phyloP scores from a whole-genome alignment of 768 basidiomycete species.

The Xerocomus potaroensis region DNA sequence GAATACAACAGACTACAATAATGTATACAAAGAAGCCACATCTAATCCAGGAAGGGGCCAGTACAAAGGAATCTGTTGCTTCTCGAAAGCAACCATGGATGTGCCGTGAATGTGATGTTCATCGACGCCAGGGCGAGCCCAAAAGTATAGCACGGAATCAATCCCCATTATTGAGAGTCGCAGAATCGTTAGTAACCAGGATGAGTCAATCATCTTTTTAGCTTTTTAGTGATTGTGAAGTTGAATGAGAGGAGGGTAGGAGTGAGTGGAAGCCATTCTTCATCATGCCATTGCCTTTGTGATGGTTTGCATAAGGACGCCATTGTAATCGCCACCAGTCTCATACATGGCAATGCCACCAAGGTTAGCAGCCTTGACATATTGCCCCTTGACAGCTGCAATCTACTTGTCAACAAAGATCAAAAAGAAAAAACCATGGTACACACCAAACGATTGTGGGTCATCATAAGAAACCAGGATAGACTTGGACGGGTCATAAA shows the following conservation, averaged over 20 bases:
- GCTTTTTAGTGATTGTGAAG: background rate
- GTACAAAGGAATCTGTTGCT: too few relatives aligned
- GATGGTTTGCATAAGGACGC: constrained; percentile 34
- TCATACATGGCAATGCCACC: constrained; percentile 45
- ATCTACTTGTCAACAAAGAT: background rate
- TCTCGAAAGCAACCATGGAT: constrained; percentile 12
- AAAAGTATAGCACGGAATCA: constrained; percentile 9
- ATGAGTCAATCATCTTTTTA: constrained; percentile 22
- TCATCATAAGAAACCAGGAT: constrained; percentile 68
- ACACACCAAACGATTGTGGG: constrained; percentile 49
- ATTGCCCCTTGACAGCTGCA: constrained; percentile 41
- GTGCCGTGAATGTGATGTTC: too few relatives aligned
- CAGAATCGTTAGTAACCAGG: constrained; percentile 3
- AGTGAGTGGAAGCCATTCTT: constrained; percentile 5
- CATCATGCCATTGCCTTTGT: constrained; percentile 22
- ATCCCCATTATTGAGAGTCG: background rate
- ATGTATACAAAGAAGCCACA: background rate
- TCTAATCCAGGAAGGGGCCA: too few relatives aligned
- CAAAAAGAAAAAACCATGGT: background rate
- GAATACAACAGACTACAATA: constrained; percentile 6
- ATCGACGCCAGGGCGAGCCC: too few relatives aligned
- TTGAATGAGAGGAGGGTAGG: constrained; percentile 7
- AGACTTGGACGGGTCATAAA: constrained; percentile 52
- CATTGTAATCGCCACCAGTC: constrained; percentile 39
- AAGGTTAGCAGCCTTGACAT: constrained; percentile 32